Evolutionary conservation across 1,284 basidiomycete genomes (phyloP).

Genomic region (Bjerkandera adusta): DNA sequence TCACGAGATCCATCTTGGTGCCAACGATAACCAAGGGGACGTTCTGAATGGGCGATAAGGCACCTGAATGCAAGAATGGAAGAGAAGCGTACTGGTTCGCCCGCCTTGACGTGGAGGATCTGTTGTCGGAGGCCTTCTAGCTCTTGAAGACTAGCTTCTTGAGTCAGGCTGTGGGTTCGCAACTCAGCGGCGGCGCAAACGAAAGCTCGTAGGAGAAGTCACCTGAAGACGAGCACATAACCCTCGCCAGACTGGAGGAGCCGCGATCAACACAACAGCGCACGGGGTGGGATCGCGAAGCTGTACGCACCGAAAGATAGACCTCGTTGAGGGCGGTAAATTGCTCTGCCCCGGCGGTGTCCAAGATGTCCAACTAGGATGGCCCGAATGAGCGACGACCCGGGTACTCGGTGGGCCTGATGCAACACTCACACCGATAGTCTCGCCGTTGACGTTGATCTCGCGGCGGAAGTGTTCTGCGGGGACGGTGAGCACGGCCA

Average conservation of each 20-base stretch:
- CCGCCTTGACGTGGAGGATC: constrained; percentile 78
- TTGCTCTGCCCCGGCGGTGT: constrained; percentile 90
- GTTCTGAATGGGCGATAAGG: constrained; percentile 34
- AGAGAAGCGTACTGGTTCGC: constrained; percentile 46
- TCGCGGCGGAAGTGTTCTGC: constrained; percentile 66
- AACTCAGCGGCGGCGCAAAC: constrained; percentile 3
- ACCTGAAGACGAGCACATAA: constrained; percentile 85
- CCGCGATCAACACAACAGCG: neutral
- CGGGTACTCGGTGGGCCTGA: neutral
- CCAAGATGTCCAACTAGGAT: constrained; percentile 76
- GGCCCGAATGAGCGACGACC: constrained; percentile 13
- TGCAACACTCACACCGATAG: constrained; percentile 27
- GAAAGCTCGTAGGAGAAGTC: neutral
- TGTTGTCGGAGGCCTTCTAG: constrained; percentile 78
- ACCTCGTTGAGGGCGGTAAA: constrained; percentile 77
- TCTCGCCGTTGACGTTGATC: constrained; percentile 60
- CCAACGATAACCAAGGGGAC: constrained; percentile 86
- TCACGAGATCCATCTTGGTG: constrained; percentile 78
- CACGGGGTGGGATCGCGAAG: neutral
- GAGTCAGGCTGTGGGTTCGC: constrained; percentile 56
- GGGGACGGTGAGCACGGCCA: constrained; percentile 6
- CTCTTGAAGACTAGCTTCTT: constrained; percentile 75
- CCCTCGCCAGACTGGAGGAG: constrained; percentile 60
- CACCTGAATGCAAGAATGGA: neutral
- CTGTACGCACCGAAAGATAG: constrained; percentile 63